Base-by-base conservation (phyloP, 768 basidiomycete species). In the Calocera viscosa region DNA sequence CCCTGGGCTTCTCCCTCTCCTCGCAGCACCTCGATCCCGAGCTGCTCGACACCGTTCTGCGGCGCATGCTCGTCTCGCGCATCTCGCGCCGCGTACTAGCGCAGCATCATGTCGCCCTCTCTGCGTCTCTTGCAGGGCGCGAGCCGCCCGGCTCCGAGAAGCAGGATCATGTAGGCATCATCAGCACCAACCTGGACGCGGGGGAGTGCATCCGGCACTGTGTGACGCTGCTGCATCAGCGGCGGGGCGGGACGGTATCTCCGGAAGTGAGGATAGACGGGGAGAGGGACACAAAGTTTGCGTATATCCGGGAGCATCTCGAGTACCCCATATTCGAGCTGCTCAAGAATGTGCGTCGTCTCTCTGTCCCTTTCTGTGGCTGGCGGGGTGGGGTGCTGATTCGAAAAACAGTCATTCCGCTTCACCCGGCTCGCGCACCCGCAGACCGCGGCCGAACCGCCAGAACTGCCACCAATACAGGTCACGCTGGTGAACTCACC, bases 281-380 rank as follows among this genome's bases (percentile, higher is more conserved):
- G 1, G 86, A 89, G 71, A 68, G 83, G 17, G 81, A 85, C 32
- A 84, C 85, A 1, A 82, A 77, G 67, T 92, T 94, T 75, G 79
- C 90, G 1, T 95, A 92, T 73, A 91, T 94, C 69, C 82, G 83
- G 43, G 91, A 94, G 73, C 91, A 94, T 75, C 78, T 93, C 63
- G 91, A 93, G 89, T 94, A 94, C 74, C 88, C 94, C 64, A 75
- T 93, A 24, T 93, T 94, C 72, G 91, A 94, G 73, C 74, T 94
- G n/a, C 73, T 95, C 73, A 94, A 94, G 76, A 93, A 93, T 73
- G 90, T 90, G 71, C 70, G 86, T 75, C 26, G 47, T 28, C n/a
- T 3, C 64, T n/a, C 26, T 30, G 40, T 34, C 28, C 17, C 22
- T 39, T 17, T 28, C 47, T 19, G 16, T 7, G 19, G 3, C 8